A percentile compares a stretch with the other conserved stretches of the same genome.
Evolutionary conservation across 2,329 filamentous ascomycete genomes (phyloP).

Genomic region (Fusarium mundagurra): DNA sequence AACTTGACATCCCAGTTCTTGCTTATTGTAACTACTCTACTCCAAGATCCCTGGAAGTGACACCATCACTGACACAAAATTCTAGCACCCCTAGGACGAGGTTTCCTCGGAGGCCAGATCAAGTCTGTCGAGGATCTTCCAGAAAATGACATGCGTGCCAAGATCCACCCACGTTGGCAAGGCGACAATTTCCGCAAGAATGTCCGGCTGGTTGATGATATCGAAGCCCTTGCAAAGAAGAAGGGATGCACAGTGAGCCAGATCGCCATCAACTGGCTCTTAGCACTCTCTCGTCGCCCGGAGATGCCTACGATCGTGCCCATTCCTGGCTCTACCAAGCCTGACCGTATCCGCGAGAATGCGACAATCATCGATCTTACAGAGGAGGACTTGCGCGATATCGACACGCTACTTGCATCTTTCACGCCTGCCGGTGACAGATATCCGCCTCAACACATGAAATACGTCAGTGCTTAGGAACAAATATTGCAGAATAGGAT

Average conservation of each 20-base stretch:
- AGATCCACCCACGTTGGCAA: conserved; percentile 65
- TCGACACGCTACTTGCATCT: conserved; percentile 59
- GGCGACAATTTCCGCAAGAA: conserved; percentile 71
- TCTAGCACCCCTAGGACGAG: conserved; percentile 57
- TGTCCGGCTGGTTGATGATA: conserved; percentile 65
- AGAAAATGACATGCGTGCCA: conserved; percentile 57
- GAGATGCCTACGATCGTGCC: conserved; percentile 70
- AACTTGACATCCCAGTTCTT: conserved; percentile 73
- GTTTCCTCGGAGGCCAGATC: conserved; percentile 63
- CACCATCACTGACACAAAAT: conserved; percentile 7
- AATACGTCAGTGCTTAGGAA: conserved; percentile 27
- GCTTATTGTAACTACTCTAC: conserved; percentile 63
- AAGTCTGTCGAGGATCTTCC: conserved; percentile 64
- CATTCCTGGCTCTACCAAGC: conserved; percentile 71
- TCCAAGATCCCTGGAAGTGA: neutral
- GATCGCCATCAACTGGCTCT: conserved; percentile 73
- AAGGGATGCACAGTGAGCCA: conserved; percentile 71
- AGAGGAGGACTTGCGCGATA: conserved; percentile 60
- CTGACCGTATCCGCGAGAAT: conserved; percentile 69
- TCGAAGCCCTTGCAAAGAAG: conserved; percentile 65
- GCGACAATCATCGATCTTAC: conserved; percentile 59
- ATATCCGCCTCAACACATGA: conserved; percentile 52
- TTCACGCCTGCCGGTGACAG: conserved; percentile 60
- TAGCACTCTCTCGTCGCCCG: conserved; percentile 58
- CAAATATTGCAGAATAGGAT: neutral